Conservation (phyloP, 1,139 yeast genomes). For the Saccharomyces hybrid region DNA sequence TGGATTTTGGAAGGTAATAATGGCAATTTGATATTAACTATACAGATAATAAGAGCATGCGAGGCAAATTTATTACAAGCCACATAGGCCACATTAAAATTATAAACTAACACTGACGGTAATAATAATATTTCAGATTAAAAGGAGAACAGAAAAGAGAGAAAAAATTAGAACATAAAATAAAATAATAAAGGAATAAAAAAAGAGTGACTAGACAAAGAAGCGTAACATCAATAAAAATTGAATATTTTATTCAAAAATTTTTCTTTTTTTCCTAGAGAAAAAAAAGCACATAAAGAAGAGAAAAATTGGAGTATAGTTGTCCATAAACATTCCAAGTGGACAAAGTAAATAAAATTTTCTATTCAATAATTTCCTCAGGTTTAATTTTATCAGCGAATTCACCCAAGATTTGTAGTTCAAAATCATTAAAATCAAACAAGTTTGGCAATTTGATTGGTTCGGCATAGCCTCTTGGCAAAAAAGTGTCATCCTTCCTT, state of each 20-base stretch:
- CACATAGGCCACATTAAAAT: not conserved
- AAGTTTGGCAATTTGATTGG: constrained; percentile 35
- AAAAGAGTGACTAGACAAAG: not conserved
- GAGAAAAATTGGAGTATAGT: not conserved
- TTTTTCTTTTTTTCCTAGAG: not conserved
- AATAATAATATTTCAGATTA: not conserved
- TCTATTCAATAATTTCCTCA: not conserved
- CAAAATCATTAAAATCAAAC: constrained; percentile 38
- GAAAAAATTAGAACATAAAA: not conserved
- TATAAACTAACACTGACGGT: not conserved
- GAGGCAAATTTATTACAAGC: not conserved
- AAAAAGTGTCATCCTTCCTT: constrained; percentile 49
- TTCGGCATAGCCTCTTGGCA: constrained; percentile 43
- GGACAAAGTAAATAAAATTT: not conserved
- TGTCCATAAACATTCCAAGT: not conserved
- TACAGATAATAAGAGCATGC: not conserved
- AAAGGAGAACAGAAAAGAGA: not conserved
- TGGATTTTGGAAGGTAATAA: too few species aligned
- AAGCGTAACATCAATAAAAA: not conserved
- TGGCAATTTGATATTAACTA: not conserved
- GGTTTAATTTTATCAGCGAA: constrained; percentile 27
- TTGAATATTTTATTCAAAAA: not conserved
- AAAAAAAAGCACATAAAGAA: not conserved
- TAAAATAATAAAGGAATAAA: not conserved
- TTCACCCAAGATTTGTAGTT: constrained; percentile 36